phyloP scores from a whole-genome alignment of 2,329 filamentous ascomycete species.

The Calycina herbarum region DNA sequence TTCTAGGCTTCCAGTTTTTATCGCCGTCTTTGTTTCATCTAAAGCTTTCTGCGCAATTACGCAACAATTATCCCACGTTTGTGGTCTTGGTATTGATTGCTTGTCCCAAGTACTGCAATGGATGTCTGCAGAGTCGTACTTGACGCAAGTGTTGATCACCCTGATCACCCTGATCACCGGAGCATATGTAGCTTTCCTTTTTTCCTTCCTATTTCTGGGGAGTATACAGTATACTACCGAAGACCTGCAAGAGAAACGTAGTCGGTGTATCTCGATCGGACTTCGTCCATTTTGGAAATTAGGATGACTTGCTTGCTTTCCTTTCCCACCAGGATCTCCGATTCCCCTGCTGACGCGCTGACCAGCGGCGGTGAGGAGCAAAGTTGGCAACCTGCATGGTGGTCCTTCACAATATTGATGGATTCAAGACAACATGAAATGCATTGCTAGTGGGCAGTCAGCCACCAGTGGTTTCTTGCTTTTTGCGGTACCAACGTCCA shows the following conservation, averaged over 20 bases:
- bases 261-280: neutral
- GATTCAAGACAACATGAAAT: constrained; percentile 3
- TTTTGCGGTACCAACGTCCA: neutral
- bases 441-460: neutral
- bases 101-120: neutral
- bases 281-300: neutral
- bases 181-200: constrained; percentile 1
- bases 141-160: neutral
- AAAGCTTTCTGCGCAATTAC: neutral
- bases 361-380: neutral
- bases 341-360: neutral
- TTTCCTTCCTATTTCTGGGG: neutral
- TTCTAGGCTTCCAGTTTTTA: neutral
- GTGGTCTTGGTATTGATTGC: neutral
- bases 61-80: neutral
- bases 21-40: neutral
- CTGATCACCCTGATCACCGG: neutral
- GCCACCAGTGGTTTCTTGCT: neutral
- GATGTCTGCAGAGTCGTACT: constrained; percentile 2
- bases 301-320: neutral
- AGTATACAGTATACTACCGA: neutral
- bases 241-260: neutral
- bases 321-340: neutral
- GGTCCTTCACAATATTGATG: neutral
- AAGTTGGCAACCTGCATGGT: neutral